Percentiles rank a stretch among this genome's conserved stretches.
Evolutionary conservation across 768 basidiomycete species (phyloP).

Genomic region (Boletus vinaceobasis): DNA sequence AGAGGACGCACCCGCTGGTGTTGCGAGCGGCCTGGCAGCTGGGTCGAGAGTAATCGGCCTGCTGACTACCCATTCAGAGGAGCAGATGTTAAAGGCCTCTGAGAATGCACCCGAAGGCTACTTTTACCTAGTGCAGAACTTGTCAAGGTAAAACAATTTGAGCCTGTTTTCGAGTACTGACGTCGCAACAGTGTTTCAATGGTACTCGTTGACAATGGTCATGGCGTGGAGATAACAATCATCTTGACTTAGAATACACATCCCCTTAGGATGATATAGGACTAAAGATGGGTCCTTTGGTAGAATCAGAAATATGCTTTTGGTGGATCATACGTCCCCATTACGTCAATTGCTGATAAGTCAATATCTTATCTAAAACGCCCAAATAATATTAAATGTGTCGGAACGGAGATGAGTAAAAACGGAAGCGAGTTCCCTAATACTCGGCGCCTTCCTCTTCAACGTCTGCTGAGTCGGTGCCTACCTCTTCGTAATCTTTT

Average conservation of each 20-base stretch:
- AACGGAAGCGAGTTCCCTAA: slow-evolving; percentile 26
- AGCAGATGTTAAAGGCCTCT: slow-evolving; percentile 59
- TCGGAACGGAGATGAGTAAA: not conserved
- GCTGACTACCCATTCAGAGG: slow-evolving; percentile 73
- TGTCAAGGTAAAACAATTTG: slow-evolving; percentile 53
- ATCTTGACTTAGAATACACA: slow-evolving; percentile 3
- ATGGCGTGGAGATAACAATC: slow-evolving; percentile 38
- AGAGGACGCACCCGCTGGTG: slow-evolving; percentile 87
- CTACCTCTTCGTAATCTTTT: slow-evolving; percentile 92
- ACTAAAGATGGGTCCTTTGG: not conserved
- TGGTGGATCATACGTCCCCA: not conserved
- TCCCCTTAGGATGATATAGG: not conserved
- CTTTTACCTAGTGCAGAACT: slow-evolving; percentile 63
- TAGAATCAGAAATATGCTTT: slow-evolving; percentile 4
- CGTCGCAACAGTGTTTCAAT: slow-evolving; percentile 21
- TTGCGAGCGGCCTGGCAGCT: slow-evolving; percentile 74
- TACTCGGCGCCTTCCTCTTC: slow-evolving; percentile 61
- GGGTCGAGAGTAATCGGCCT: slow-evolving; percentile 84
- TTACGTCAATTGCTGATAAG: slow-evolving; percentile 9
- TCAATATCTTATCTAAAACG: slow-evolving; percentile 6
- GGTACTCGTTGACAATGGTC: slow-evolving; percentile 30
- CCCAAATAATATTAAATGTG: not conserved
- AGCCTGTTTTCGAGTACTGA: not conserved
- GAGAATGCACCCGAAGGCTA: slow-evolving; percentile 39
- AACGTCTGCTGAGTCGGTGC: slow-evolving; percentile 69